A percentile compares a stretch with the other conserved stretches of the same genome.
phyloP scores from a whole-genome alignment of 306 rosid genomes.

The Gillenia trifoliata region DNA sequence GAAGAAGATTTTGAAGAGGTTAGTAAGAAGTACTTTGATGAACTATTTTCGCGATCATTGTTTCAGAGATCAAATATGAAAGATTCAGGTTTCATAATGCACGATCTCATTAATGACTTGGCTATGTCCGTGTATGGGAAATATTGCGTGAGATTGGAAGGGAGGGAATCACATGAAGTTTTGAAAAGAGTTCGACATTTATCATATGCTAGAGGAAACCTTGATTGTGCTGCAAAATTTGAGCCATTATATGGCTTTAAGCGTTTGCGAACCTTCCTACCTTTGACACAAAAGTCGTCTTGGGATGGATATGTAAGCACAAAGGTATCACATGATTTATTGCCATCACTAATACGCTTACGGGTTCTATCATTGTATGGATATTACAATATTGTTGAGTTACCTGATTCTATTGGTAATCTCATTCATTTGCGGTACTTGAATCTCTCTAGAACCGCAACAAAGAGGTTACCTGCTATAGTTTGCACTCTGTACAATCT shows the following conservation, averaged over 20 bases:
- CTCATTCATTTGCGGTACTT: no score
- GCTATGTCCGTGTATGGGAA: not conserved
- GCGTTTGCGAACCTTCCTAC: no score
- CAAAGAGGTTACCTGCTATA: no score
- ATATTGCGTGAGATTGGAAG: not conserved
- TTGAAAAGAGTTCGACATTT: not conserved
- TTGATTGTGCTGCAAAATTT: not conserved
- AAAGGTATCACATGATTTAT: not conserved
- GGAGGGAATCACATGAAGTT: not conserved
- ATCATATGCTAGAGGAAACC: not conserved
- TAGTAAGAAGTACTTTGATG: constrained; percentile 4
- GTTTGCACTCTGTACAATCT: no score
- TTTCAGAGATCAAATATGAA: not conserved
- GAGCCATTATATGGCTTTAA: not conserved
- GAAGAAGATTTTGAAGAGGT: not conserved
- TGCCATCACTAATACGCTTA: no score
- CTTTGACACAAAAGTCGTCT: no score
- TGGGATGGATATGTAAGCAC: not conserved
- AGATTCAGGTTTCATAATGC: not conserved
- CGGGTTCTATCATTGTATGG: no score
- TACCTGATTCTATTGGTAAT: no score
- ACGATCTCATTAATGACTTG: not conserved
- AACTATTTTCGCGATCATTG: not conserved
- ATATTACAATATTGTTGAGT: no score
- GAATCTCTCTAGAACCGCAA: no score